phyloP scores from a whole-genome alignment of 345 rosid genomes.

The Sapria himalayana region DNA sequence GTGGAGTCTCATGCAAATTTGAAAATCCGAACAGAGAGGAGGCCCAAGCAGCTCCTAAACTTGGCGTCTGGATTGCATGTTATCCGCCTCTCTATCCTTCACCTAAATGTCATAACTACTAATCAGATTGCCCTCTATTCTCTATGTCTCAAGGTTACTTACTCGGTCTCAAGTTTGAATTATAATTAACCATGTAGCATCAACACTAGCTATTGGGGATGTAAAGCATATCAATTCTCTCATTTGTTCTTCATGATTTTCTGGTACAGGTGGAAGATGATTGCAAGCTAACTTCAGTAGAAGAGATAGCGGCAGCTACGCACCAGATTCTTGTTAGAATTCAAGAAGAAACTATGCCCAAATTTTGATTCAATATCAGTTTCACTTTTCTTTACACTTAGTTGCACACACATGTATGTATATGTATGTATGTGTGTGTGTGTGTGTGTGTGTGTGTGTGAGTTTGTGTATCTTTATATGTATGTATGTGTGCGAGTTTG shows the following conservation, averaged over 20 bases:
- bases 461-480: too few species aligned
- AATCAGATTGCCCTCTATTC: conserved; percentile 47
- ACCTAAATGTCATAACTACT: conserved; percentile 54
- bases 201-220: too few species aligned
- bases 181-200: too few species aligned
- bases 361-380: too few species aligned
- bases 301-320: conserved; percentile 58
- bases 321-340: conserved; percentile 39
- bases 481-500: too few species aligned
- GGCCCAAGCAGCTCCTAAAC: conserved; percentile 53
- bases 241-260: too few species aligned
- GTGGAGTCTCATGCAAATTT: conserved; percentile 71
- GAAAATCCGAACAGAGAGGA: conserved; percentile 45
- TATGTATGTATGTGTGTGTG: too few species aligned
- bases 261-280: conserved; percentile 68
- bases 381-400: too few species aligned
- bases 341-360: conserved; percentile 23
- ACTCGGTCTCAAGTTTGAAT: too few species aligned
- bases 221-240: too few species aligned
- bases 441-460: too few species aligned
- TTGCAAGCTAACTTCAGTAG: conserved; percentile 51
- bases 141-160: conserved; percentile 59
- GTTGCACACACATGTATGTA: too few species aligned
- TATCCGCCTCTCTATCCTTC: conserved; percentile 51
- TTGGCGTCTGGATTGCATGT: conserved; percentile 42